Evolutionary conservation across 1,284 basidiomycete genomes (phyloP), one percentile per base, ranked within the genome.

Genomic region (Papiliotrema laurentii): DNA sequence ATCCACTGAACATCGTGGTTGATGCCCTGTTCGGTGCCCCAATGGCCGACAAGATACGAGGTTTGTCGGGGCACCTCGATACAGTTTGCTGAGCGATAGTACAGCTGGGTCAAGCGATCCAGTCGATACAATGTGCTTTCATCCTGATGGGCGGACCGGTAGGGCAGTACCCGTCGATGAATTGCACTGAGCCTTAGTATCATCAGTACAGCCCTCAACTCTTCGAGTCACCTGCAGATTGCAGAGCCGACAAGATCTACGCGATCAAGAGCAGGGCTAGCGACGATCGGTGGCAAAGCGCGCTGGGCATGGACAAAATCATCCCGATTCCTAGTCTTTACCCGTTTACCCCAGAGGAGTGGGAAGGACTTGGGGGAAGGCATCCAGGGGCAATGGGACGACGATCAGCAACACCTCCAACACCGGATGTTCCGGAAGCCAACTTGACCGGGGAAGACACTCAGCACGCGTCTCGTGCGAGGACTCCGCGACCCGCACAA

Each of bases 1-100:
- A 42, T 55, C 86, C 85, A n/a, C 65, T 88, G 41, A 83, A 86
- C 42, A 80, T 84, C 1, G 79, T 89, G 26, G 78, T 86, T 16
- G 88, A 87, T 0, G 87, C 85, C 67, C 47, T 44, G 14, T 53
- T 49, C 4, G 41, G 25, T 4, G 26, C 3, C 27, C 28, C 18
- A 6, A 33, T 33, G 24, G 18, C 4, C 9, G 9, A 31, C 4
- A 43, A 43, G 30, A 3, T 43, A 19, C 30, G 19, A 10, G 41
- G 41, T 43, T 27, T 5, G 30, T 33, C 14, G 5, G 5, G 21
- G n/a, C 30, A 4, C 3, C 7, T 11, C 41, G 24, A 28, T n/a
- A 27, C 16, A 26, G 5, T 4, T 19, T 11, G 30, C 41, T 43
- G 18, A 43, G 9, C 13, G 10, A 4, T 19, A 30, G 41, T 14